A percentile compares a stretch with the other conserved stretches of the same genome.
phyloP scores from a whole-genome alignment of 768 basidiomycete genomes.

The Lentinula boryana region DNA sequence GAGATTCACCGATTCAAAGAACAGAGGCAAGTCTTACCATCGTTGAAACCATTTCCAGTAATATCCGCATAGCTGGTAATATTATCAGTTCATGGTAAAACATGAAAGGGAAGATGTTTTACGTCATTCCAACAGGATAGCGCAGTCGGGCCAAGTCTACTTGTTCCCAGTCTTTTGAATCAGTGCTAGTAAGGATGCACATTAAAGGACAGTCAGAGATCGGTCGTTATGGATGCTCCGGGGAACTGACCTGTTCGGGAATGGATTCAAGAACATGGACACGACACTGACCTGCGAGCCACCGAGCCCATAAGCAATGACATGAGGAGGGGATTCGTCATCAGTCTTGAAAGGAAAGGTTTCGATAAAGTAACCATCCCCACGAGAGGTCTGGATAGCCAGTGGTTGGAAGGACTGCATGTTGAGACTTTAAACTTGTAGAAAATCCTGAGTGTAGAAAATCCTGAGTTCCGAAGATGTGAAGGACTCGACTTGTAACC shows the following conservation, averaged over 20 bases:
- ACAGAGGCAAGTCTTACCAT: not conserved
- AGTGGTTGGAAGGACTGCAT: not conserved
- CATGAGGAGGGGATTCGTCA: not conserved
- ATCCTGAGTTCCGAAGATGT: too few species aligned
- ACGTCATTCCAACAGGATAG: not conserved
- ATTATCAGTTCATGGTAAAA: not conserved
- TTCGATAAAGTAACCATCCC: not conserved
- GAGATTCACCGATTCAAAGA: not conserved
- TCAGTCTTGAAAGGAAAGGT: not conserved
- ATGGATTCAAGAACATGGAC: not conserved
- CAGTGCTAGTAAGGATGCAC: not conserved
- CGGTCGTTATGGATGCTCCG: not conserved
- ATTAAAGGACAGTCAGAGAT: too few species aligned
- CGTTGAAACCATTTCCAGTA: not conserved
- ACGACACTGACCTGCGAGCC: not conserved
- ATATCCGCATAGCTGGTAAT: not conserved
- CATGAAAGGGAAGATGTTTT: not conserved
- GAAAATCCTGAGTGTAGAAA: too few species aligned
- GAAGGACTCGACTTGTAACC: too few species aligned
- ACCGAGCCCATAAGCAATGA: not conserved
- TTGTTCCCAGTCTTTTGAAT: not conserved
- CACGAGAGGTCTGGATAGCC: not conserved
- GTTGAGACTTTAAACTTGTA: not conserved
- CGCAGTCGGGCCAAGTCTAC: not conserved
- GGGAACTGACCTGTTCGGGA: not conserved